Evolutionary conservation across 1,139 yeast genomes (phyloP), one percentile per base, ranked within the genome.

Genomic region (Groenewaldozyma sp.): DNA sequence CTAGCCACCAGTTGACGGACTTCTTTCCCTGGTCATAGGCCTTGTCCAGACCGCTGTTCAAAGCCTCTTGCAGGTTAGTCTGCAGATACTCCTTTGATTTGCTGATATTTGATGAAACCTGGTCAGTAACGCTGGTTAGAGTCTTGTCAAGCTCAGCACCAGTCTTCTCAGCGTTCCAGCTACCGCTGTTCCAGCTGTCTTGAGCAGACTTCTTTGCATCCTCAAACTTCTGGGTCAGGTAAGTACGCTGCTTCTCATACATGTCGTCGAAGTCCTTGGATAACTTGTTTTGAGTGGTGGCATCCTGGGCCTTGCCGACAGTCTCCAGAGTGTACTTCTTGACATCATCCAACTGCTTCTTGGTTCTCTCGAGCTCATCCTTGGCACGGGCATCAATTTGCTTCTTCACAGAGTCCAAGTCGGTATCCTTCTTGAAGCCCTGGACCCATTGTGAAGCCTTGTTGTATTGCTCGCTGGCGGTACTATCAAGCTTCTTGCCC

Each of bases 401-500:
- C 6, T 14, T 18, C 1, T 53, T 50, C 7, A 53, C 46, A 35
- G 51, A 53, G 34, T 51, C 33, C n/a, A n/a, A 21, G n/a, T 19
- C 13, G 21, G 21, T 16, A 4, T 16, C 22, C 10, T 19, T n/a
- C 19, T 14, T 29, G 10, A 7, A n/a, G 17, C n/a, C 22, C 11
- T 18, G 20, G 17, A 16, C 17, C 33, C 33, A 29, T 9, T n/a
- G 13, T 5, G 20, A 17, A 18, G 22, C 7, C 10, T 18, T 18
- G 11, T 7, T 18, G 10, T 11, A 5, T 4, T 5, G 22, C 17
- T 18, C 33, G 14, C 11, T 13, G 14, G 31, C 31, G 14, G 31
- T 17, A 27, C 14, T 17, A 38, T 56, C 61, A 16, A 56, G 4
- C 37, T 51, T 42, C 36, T 54, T 52, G 28, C 60, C 60, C 24